Base-by-base conservation (phyloP, 352 stramenopile species). In the Globisporangium uncinulatum region DNA sequence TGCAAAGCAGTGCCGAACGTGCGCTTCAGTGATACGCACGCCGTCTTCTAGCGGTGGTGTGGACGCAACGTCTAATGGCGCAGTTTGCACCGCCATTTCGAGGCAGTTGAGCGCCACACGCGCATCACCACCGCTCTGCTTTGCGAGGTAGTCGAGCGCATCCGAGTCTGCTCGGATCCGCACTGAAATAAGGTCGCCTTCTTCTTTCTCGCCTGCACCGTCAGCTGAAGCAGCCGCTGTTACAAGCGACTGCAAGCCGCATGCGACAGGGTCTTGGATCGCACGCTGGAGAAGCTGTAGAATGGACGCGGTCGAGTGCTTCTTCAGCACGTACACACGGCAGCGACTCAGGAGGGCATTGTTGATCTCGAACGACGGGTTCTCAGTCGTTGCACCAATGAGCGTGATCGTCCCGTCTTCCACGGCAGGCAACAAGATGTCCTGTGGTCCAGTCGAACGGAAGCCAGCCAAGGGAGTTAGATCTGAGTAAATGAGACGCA, bases 331-430 rank as follows among this genome's bases (percentile, higher is more conserved):
- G 63, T 91, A 92, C 37, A 95, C 83, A 14, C 77, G 76, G 32
- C 81, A 92, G 29, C 83, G 82, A 58, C 79, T 91, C 11, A 95
- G 63, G 36, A 95, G 55, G 13, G 83, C 85, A 53, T 89, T 89
- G 67, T 93, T 95, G 57, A 96, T 79, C 57, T 92, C 82, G 46
- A 96, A 96, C 52, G 83, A 95, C 21, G 87, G 85, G 55, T 95
- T 96, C 58, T 96, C 87, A 0, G 87, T 96, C 36, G 87, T 96
- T 24, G 87, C 87, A n/a, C 87, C 87, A 60, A 96, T 91, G 24
- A 96, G 52, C 24, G 86, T 93, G 61, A 95, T 88, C 9, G 76
- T 91, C 2, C 87, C 87, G 32, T 89, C 80, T 63, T 96, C 85
- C 11, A 96, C 79, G 1, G 67, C 63, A 13, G 83, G 83, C n/a